phyloP scores from a whole-genome alignment of 192 early-diverging fungal species.

The Chytriomyces confervae region DNA sequence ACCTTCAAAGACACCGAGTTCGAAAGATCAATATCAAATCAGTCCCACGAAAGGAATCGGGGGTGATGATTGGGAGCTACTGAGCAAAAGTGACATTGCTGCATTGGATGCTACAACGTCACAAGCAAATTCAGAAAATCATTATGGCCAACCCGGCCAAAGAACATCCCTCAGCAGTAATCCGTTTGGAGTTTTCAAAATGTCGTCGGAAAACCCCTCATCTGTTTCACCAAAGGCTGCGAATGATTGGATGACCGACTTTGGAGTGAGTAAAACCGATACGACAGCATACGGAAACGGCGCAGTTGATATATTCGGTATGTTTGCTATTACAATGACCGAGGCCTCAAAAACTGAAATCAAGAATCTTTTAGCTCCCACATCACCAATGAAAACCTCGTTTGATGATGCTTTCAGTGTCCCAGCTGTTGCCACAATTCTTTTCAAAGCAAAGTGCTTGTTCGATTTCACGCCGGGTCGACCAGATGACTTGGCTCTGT shows the following conservation, averaged over 20 bases:
- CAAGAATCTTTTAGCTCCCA: not conserved
- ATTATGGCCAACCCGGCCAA: not conserved
- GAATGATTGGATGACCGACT: constrained; percentile 28
- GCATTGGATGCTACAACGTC: not conserved
- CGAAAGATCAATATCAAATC: not conserved
- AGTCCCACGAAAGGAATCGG: not conserved
- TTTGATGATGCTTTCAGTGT: constrained; percentile 33
- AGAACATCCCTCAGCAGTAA: constrained; percentile 4
- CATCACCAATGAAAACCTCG: not conserved
- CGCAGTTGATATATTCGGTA: constrained; percentile 20
- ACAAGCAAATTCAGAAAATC: not conserved
- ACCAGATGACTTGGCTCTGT: constrained; percentile 62
- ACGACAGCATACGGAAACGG: not conserved
- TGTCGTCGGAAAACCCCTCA: too few species aligned
- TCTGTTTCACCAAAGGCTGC: constrained; percentile 4
- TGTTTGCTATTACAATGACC: not conserved
- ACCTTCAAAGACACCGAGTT: not conserved
- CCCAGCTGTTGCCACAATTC: constrained; percentile 7
- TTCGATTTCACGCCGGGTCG: constrained; percentile 57
- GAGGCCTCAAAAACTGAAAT: not conserved
- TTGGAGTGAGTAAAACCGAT: not conserved
- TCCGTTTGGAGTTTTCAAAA: constrained; percentile 25
- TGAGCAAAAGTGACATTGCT: constrained; percentile 15
- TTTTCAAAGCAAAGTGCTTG: constrained; percentile 48
- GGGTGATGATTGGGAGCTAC: constrained; percentile 30